Conservation (phyloP, 2,329 filamentous ascomycete genomes). For the Juglanconis juglandina region DNA sequence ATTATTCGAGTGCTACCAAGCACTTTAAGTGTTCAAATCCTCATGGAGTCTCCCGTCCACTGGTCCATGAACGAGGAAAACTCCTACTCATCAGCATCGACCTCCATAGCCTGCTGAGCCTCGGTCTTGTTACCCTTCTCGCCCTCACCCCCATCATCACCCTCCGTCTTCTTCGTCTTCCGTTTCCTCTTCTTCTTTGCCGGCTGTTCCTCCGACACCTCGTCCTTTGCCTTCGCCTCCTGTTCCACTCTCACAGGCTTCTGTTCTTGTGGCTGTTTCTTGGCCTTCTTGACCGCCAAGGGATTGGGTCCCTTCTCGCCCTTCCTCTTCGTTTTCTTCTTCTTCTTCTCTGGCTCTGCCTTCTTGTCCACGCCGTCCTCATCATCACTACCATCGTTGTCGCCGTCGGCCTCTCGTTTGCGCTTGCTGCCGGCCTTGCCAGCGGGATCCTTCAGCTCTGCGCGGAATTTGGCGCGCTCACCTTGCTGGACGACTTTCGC, state of each 20-base stretch:
- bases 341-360: slow-evolving; percentile 28
- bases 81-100: slow-evolving; percentile 2
- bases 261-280: slow-evolving; percentile 1
- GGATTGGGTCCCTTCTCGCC: slow-evolving; percentile 32
- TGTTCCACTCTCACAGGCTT: neutral
- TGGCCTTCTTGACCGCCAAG: slow-evolving; percentile 27
- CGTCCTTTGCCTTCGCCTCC: slow-evolving; percentile 18
- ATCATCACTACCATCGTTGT: slow-evolving; percentile 34
- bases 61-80: neutral
- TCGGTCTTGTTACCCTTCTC: slow-evolving; percentile 25
- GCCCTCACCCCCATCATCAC: slow-evolving; percentile 12
- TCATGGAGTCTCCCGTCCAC: neutral
- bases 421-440: slow-evolving; percentile 38
- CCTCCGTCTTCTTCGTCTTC: slow-evolving; percentile 28
- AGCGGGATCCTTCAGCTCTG: slow-evolving; percentile 53
- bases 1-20: neutral
- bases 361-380: slow-evolving; percentile 22
- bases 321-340: slow-evolving; percentile 27
- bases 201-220: slow-evolving; percentile 22
- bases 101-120: slow-evolving; percentile 1
- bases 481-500: slow-evolving; percentile 61
- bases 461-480: slow-evolving; percentile 71
- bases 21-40: neutral
- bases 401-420: slow-evolving; percentile 42
- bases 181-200: slow-evolving; percentile 36